Base-by-base conservation (phyloP, 1,284 basidiomycete genomes). In the Phaffia rhodozyma region DNA sequence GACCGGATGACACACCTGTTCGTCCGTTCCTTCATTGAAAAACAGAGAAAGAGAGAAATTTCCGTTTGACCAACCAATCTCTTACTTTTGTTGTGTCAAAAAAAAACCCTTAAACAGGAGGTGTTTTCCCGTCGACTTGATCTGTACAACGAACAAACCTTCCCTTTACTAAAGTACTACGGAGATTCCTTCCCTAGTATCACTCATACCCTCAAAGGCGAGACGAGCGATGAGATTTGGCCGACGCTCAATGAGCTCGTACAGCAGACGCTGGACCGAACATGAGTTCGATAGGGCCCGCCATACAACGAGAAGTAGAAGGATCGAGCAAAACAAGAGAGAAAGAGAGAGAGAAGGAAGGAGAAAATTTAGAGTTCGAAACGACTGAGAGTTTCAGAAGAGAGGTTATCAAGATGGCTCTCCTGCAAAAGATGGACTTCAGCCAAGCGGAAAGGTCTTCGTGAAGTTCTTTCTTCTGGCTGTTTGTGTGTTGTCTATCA, bases 1-100 rank as follows among this genome's bases (percentile, higher is more conserved):
- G 96, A 51, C 86, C 91, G 29, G 93, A 99, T 73, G 93, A 98
- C 74, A 89, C 90, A 70, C 86, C 91, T 16, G 90, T 91, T 72
- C 67, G 86, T 80, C 7, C 60, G 55, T 59, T 9, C 47, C 5
- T 50, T 29, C 58, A 60, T 49, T 13, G 47, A 23, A 4, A 2
- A 16, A 47, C 49, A 7, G 30, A 21, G 25, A 55, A 9, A 55
- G 18, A 53, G n/a, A 9, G 9, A 53, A 53, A n/a, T 11, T 2
- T 18, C 18, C 51, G 13, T 16, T 20, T 25, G 25, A 25, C 20
- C 20, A 11, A 53, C 20, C 51, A 7, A 2, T 30, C n/a, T 11
- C 20, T 9, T 53, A 18, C 16, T 53, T 20, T 11, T 16, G 13
- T 16, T 2, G 13, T 16, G 2, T 43, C 32, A 11, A 16, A 16